phyloP scores from a whole-genome alignment of 2,329 filamentous ascomycete species.

The Talaromyces sp. region DNA sequence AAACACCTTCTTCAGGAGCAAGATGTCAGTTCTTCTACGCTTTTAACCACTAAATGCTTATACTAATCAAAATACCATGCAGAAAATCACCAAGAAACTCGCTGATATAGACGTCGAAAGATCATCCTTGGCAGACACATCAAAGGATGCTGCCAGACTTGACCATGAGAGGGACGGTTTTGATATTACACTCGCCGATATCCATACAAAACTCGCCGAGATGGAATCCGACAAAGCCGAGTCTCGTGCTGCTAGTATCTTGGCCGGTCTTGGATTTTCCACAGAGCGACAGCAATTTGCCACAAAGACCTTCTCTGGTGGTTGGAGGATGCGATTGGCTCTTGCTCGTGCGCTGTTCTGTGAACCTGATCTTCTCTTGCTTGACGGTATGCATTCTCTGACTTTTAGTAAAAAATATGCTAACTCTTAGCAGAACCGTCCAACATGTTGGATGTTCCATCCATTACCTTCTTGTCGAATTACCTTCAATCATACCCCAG shows the following conservation, averaged over 20 bases:
- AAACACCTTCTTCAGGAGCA: slow-evolving; percentile 91
- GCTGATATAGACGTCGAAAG: slow-evolving; percentile 72
- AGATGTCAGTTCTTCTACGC: slow-evolving; percentile 51
- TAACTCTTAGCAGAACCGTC: slow-evolving; percentile 66
- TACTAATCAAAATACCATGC: slow-evolving; percentile 8
- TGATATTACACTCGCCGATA: slow-evolving; percentile 83
- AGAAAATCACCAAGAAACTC: slow-evolving; percentile 73
- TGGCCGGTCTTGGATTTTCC: slow-evolving; percentile 96
- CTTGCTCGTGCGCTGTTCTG: slow-evolving; percentile 94
- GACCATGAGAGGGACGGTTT: slow-evolving; percentile 85
- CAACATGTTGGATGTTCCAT: slow-evolving; percentile 99
- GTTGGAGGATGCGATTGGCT: slow-evolving; percentile 98
- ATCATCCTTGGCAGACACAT: slow-evolving; percentile 80
- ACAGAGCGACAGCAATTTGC: slow-evolving; percentile 84
- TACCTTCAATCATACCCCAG: slow-evolving; percentile 93
- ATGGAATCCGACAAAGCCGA: slow-evolving; percentile 99
- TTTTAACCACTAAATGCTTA: not conserved
- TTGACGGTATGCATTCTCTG: slow-evolving; percentile 57
- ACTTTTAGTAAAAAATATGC: not conserved
- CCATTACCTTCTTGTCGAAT: slow-evolving; percentile 93
- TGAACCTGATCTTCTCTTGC: slow-evolving; percentile 88
- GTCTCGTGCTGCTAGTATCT: slow-evolving; percentile 87
- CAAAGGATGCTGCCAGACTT: slow-evolving; percentile 76
- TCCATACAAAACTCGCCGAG: slow-evolving; percentile 86
- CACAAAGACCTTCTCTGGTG: slow-evolving; percentile 97